Conservation (phyloP, 805 yeast genomes). For the Candida anglica region DNA sequence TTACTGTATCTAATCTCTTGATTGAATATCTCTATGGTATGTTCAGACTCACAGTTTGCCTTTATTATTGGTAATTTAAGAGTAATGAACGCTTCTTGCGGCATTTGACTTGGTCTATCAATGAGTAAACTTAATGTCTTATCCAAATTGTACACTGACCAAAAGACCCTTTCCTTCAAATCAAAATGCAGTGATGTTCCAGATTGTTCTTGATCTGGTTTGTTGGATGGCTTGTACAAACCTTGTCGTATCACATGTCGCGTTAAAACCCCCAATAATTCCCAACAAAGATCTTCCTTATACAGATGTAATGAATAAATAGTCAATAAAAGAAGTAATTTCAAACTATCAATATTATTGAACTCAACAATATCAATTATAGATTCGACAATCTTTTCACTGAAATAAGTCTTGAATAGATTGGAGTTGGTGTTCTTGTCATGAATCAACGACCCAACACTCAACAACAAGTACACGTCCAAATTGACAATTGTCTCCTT, state of each 20-base stretch:
- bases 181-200: conserved; percentile 5
- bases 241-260: conserved; percentile 21
- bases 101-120: conserved; percentile 32
- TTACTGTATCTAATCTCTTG: conserved; percentile 20
- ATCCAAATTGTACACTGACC: conserved; percentile 37
- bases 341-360: conserved; percentile 22
- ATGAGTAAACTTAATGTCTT: conserved; percentile 32
- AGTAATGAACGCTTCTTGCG: conserved; percentile 18
- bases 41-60: conserved; percentile 19
- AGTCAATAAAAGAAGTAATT: conserved; percentile 26
- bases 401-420: conserved; percentile 25
- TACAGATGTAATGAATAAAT: conserved; percentile 26
- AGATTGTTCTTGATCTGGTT: background rate
- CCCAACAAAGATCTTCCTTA: conserved; percentile 25
- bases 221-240: conserved; percentile 11
- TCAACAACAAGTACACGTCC: conserved; percentile 34
- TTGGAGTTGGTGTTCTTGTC: conserved; percentile 21
- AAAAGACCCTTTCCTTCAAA: conserved; percentile 22
- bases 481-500: conserved; percentile 33
- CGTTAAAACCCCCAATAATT: conserved; percentile 29
- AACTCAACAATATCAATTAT: conserved; percentile 31
- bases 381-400: conserved; percentile 25
- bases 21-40: conserved; percentile 12
- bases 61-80: conserved; percentile 11
- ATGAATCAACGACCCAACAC: conserved; percentile 35